phyloP scores from a whole-genome alignment of 2,329 filamentous ascomycete genomes.

The Juglanconis sp. region DNA sequence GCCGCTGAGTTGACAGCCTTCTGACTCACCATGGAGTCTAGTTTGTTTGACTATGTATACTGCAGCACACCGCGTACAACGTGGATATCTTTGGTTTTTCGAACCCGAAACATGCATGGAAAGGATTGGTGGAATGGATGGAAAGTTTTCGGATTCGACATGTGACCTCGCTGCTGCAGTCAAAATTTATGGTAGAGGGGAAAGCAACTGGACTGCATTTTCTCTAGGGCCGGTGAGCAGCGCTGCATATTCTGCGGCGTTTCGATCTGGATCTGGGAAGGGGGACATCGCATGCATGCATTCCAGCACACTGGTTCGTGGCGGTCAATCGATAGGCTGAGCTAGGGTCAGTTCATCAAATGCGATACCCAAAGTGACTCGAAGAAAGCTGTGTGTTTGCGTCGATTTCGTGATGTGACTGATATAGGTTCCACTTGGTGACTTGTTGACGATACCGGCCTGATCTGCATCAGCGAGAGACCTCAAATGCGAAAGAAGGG shows the following conservation, averaged over 20 bases:
- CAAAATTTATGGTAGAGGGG: not conserved
- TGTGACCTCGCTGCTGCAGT: not conserved
- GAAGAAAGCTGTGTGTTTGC: not conserved
- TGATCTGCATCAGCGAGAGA: not conserved
- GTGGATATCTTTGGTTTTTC: not conserved
- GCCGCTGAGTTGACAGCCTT: not conserved
- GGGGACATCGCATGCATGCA: not conserved
- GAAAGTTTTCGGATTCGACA: not conserved
- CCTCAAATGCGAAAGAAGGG: too few relatives aligned
- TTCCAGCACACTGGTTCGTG: not conserved
- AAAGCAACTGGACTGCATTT: not conserved
- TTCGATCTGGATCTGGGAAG: conserved; percentile 1
- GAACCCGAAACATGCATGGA: not conserved
- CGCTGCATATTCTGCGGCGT: not conserved
- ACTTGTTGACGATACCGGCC: not conserved
- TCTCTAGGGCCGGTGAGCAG: not conserved
- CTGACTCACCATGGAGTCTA: not conserved
- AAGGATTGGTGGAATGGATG: not conserved
- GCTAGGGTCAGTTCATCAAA: not conserved
- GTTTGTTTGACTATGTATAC: not conserved
- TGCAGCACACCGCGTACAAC: not conserved
- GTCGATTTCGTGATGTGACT: not conserved
- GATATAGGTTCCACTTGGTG: not conserved
- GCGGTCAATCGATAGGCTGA: not conserved
- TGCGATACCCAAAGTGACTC: conserved; percentile 11